A percentile compares a stretch with the other conserved stretches of the same genome.
Conservation (phyloP, 2,329 filamentous ascomycete species). For the Xylariaceae sp. region DNA sequence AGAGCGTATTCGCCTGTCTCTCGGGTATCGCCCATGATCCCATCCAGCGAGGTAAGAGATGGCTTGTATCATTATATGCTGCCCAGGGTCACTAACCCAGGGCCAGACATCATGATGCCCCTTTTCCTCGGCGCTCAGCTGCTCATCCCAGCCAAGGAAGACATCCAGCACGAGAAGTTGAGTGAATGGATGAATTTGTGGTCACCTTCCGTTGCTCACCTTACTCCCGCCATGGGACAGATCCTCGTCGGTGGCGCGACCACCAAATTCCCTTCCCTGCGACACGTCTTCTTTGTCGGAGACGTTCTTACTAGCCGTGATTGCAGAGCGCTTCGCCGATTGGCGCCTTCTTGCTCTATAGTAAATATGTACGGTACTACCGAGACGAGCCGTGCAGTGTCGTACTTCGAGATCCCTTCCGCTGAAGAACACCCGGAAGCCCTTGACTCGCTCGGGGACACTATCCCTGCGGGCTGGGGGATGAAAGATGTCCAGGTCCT, state of each 20-base stretch:
- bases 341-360: slow-evolving; percentile 66
- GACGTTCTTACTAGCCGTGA: slow-evolving; percentile 84
- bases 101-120: slow-evolving; percentile 78
- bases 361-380: slow-evolving; percentile 88
- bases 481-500: slow-evolving; percentile 88
- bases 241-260: slow-evolving; percentile 83
- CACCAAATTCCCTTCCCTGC: slow-evolving; percentile 71
- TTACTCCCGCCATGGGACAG: slow-evolving; percentile 96
- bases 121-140: slow-evolving; percentile 80
- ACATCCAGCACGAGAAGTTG: slow-evolving; percentile 80
- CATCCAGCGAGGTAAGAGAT: slow-evolving; percentile 44
- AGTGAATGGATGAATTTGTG: slow-evolving; percentile 62
- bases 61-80: background rate
- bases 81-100: background rate
- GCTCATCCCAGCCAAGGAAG: slow-evolving; percentile 72
- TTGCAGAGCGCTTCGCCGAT: slow-evolving; percentile 67
- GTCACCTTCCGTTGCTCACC: slow-evolving; percentile 64
- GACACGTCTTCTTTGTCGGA: slow-evolving; percentile 83
- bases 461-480: slow-evolving; percentile 76
- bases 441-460: slow-evolving; percentile 55
- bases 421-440: slow-evolving; percentile 53
- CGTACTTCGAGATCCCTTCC: slow-evolving; percentile 70
- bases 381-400: slow-evolving; percentile 52
- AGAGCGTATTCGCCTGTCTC: slow-evolving; percentile 76
- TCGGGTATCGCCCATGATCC: slow-evolving; percentile 79